Conservation (phyloP, 108 stramenopile species). For the Fragilariopsis cylindrus region DNA sequence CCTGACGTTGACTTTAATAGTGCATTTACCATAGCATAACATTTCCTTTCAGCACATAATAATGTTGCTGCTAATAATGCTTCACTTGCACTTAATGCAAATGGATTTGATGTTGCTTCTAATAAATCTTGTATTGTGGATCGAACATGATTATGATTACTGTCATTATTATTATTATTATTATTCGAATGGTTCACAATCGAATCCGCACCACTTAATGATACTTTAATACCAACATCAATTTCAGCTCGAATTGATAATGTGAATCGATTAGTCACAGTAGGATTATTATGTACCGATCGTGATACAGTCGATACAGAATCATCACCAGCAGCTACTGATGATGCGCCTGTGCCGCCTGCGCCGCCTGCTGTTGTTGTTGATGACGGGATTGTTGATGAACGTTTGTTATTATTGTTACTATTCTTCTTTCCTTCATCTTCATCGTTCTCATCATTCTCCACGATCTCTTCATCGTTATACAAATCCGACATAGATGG, state of each 20-base stretch:
- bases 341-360: background rate
- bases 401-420: background rate
- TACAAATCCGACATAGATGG: conserved; percentile 68
- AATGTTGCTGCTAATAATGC: conserved; percentile 81
- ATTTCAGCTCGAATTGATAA: conserved; percentile 72
- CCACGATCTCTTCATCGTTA: conserved; percentile 21
- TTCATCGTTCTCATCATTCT: conserved; percentile 10
- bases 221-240: conserved; percentile 67
- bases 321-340: conserved; percentile 10
- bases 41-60: conserved; percentile 80
- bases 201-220: conserved; percentile 68
- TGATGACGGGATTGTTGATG: conserved; percentile 9
- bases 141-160: conserved; percentile 44
- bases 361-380: background rate
- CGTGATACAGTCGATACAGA: conserved; percentile 40
- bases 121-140: conserved; percentile 59
- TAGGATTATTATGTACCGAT: conserved; percentile 30
- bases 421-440: background rate
- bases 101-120: conserved; percentile 80
- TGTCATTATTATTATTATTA: conserved; percentile 22
- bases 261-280: conserved; percentile 52
- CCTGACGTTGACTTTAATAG: conserved; percentile 22
- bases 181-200: conserved; percentile 28
- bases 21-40: conserved; percentile 69
- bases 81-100: conserved; percentile 78